Base-by-base conservation (phyloP, 208 protist species). In the Angomonas desouzai region DNA sequence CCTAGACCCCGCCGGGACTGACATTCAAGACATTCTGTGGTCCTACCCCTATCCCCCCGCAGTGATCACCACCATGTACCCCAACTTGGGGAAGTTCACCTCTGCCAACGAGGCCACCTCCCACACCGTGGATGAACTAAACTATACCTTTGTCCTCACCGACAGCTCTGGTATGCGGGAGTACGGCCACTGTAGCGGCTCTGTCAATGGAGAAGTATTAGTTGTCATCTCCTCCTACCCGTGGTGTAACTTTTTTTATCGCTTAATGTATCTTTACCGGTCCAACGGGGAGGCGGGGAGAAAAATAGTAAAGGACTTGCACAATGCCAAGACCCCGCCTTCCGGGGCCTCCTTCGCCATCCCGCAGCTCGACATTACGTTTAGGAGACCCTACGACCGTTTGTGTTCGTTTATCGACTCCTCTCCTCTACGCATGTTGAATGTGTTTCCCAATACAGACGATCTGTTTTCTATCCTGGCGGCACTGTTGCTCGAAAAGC, bases 201-300 rank as follows among this genome's bases (percentile, higher is more conserved):
- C 81, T 43, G 81, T 89, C 29, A 93, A 87, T 48, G 76, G 81
- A n/a, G 84, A 93, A 48, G 71, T 75, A 0, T 66, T 81, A 4
- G 81, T 91, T 27, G 49, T 58, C 55, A 68, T 93, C 30, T 89
- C 79, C 2, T 76, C 76, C 32, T 89, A 85, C 40, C 81, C 84
- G 48, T 93, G 87, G 87, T 91, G 87, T 74, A 84, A 81, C 60
- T 91, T 93, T 56, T 91, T 93, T 59, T 81, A 84, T 18, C 74
- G 72, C 10, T 51, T 91, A 11, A 83, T 74, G 10, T 74, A 78
- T 30, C 71, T 89, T 0, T 89, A 76, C 62, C 73, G 74, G 25
- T 55, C 63, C 3, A 86, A 89, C 63, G 82, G 81, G 10, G 70
- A 78, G 18, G 55, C 66, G 1, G 79, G 82, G 0, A 61, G 69